phyloP scores from a whole-genome alignment of 108 stramenopile species.

The Schizochytrium sp. region DNA sequence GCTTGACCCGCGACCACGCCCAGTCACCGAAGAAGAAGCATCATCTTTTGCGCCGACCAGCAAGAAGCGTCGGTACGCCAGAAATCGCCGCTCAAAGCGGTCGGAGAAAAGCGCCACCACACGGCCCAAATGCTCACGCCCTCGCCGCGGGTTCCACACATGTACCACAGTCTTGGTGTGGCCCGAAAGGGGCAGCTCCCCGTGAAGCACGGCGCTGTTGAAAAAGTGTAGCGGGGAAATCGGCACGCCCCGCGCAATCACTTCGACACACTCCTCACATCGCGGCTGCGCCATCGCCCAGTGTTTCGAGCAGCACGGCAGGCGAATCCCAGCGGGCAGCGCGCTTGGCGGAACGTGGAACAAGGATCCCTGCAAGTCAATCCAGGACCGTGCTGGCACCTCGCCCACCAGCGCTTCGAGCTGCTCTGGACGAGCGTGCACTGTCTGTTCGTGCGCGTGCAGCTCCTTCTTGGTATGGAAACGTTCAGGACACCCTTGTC shows the following conservation, averaged over 20 bases:
- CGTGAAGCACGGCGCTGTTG: neutral
- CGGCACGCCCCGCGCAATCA: neutral
- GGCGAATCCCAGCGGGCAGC: neutral
- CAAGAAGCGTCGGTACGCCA: neutral
- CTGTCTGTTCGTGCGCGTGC: neutral
- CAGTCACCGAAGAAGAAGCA: neutral
- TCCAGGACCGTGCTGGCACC: neutral
- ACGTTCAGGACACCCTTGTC: neutral
- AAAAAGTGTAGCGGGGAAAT: neutral
- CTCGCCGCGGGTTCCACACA: neutral
- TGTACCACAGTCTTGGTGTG: neutral
- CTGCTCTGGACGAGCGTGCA: neutral
- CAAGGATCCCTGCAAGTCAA: neutral
- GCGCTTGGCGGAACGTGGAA: neutral
- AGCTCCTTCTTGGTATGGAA: neutral
- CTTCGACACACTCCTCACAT: neutral
- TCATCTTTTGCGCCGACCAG: neutral
- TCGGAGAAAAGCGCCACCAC: neutral
- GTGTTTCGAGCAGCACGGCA: constrained; percentile 2
- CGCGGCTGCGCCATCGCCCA: neutral
- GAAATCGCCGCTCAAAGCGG: neutral
- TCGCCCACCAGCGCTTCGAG: neutral
- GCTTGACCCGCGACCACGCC: neutral
- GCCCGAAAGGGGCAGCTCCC: neutral
- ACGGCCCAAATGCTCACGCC: neutral